These are phyloP conservation scores for Sarocladium strictum DNA, from an alignment of 2,329 filamentous ascomycete species.

Conservation along the genomic window DNA sequence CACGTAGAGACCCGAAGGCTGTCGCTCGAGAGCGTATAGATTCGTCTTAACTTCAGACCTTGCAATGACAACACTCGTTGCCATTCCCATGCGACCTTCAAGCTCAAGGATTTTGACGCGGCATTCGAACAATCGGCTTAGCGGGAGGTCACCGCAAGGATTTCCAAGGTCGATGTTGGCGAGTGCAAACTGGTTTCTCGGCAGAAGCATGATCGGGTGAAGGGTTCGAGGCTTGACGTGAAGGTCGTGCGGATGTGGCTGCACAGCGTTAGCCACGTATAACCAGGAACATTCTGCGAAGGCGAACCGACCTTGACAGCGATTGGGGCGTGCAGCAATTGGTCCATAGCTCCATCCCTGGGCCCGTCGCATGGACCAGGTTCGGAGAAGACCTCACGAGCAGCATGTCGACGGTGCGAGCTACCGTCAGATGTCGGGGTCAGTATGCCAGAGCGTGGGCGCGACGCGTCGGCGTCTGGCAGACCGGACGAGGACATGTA, in stretches of 20 bases:
- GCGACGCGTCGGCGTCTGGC: constrained; percentile 42
- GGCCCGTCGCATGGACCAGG: constrained; percentile 30
- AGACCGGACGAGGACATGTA: constrained; percentile 28
- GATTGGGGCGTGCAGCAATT: constrained; percentile 46
- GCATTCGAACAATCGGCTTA: constrained; percentile 53
- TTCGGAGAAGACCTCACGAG: constrained; percentile 13
- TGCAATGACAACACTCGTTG: constrained; percentile 54
- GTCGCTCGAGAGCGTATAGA: constrained; percentile 60
- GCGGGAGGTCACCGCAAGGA: constrained; percentile 43
- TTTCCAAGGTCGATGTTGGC: constrained; percentile 53
- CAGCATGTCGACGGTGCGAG: constrained; percentile 28
- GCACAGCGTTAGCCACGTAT: background rate
- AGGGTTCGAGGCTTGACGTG: constrained; percentile 48
- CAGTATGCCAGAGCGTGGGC: constrained; percentile 35
- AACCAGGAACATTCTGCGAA: constrained; percentile 17
- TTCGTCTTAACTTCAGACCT: constrained; percentile 48
- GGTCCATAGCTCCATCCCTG: constrained; percentile 37
- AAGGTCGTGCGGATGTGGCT: constrained; percentile 52
- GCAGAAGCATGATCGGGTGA: constrained; percentile 56
- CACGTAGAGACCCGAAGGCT: constrained; percentile 55
- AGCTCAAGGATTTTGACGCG: constrained; percentile 58
- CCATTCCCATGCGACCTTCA: constrained; percentile 50
- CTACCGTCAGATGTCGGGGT: constrained; percentile 34
- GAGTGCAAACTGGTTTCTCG: constrained; percentile 54
- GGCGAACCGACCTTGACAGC: constrained; percentile 40